Evolutionary conservation across 257 asterid species (phyloP).

Genomic region (Orobanche coerulescens): DNA sequence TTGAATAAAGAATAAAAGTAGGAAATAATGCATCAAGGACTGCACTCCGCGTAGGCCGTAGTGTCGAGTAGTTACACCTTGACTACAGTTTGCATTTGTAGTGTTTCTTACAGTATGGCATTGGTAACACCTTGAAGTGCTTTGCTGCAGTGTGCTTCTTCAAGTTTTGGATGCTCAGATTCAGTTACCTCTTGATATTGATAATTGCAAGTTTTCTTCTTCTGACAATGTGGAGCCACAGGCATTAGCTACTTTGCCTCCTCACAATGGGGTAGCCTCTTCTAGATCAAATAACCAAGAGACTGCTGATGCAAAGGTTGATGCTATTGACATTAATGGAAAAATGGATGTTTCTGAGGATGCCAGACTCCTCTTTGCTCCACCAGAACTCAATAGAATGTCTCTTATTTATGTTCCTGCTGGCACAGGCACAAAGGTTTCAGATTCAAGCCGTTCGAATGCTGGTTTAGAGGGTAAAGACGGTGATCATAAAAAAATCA

Average conservation of each 20-base stretch:
- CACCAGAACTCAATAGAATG: conserved; percentile 58
- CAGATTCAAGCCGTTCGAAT: conserved; percentile 34
- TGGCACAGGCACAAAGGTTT: conserved; percentile 33
- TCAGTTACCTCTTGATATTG: conserved; percentile 83
- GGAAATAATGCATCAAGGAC: background rate
- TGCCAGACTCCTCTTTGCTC: conserved; percentile 77
- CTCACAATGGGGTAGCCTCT: conserved; percentile 40
- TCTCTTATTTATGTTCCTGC: conserved; percentile 52
- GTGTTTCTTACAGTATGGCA: conserved; percentile 12
- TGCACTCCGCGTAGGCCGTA: background rate
- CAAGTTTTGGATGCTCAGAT: conserved; percentile 81
- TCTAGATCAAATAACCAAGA: conserved; percentile 48
- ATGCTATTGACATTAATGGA: conserved; percentile 34
- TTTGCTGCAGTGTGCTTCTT: conserved; percentile 84
- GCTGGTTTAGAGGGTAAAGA: conserved; percentile 31
- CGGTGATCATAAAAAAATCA: conserved; percentile 24
- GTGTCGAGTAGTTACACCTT: conserved; percentile 4
- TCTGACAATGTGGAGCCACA: conserved; percentile 39
- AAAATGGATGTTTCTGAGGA: conserved; percentile 67
- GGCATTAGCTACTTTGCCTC: conserved; percentile 32
- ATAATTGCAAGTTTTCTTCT: conserved; percentile 43
- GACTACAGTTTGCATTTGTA: conserved; percentile 3
- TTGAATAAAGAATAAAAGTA: background rate
- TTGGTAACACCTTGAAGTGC: conserved; percentile 25
- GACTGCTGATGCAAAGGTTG: conserved; percentile 48